These are phyloP conservation scores for Candida suzukii DNA, from an alignment of 805 yeast genomes.

Conservation along the genomic window DNA sequence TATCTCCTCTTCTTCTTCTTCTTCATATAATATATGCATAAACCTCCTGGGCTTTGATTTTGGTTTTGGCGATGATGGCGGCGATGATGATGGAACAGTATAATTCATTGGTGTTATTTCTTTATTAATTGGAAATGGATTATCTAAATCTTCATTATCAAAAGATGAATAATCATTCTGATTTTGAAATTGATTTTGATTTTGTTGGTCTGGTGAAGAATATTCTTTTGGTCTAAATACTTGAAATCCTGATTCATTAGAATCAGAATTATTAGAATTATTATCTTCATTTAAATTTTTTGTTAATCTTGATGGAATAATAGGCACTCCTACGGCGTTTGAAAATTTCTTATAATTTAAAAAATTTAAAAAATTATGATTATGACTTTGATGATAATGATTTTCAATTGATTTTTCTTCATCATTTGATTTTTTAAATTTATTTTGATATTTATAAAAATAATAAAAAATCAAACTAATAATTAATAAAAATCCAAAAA, in stretches of 20 bases:
- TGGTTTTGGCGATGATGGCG: constrained; percentile 7
- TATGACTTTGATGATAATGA: too few relatives aligned
- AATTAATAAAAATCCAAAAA: constrained; percentile 6
- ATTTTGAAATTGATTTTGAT: not conserved
- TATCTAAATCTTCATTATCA: not conserved
- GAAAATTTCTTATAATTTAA: not conserved
- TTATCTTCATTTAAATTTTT: too few relatives aligned
- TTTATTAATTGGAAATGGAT: not conserved
- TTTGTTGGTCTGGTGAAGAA: not conserved
- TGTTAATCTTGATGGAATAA: not conserved
- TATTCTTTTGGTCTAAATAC: not conserved
- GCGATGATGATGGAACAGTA: constrained; percentile 8
- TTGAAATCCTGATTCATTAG: not conserved
- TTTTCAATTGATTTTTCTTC: not conserved
- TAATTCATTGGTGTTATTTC: not conserved
- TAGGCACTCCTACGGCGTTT: not conserved
- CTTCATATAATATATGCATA: constrained; percentile 24
- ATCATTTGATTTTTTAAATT: not conserved
- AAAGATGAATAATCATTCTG: too few relatives aligned
- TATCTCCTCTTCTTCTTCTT: constrained; percentile 14
- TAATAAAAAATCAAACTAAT: constrained; percentile 8
- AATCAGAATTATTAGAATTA: too few relatives aligned
- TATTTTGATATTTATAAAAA: constrained; percentile 5
- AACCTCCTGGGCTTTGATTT: constrained; percentile 8
- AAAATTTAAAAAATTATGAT: not conserved